Evolutionary conservation across 805 yeast species (phyloP).

Genomic region (Saccharomyces eubayanus): DNA sequence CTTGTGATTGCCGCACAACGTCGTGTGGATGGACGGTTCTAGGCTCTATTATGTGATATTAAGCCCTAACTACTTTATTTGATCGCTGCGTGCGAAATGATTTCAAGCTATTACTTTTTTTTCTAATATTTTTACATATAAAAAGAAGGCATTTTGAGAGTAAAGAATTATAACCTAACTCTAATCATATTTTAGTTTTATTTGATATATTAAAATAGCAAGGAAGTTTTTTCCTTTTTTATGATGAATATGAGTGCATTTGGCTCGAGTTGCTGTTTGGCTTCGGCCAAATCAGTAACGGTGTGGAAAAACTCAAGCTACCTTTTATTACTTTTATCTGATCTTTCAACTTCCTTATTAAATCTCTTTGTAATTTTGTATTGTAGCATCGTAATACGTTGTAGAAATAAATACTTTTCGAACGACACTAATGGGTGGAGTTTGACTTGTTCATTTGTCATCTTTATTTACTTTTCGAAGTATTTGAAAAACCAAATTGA

Average conservation of each 20-base stretch:
- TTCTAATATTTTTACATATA: background rate
- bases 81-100: background rate
- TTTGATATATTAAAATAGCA: conserved; percentile 6
- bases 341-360: conserved; percentile 16
- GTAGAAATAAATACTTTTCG: background rate
- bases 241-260: conserved; percentile 98
- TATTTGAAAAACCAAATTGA: background rate
- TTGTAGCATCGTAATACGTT: background rate
- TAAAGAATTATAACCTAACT: too few species aligned
- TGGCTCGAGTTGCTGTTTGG: conserved; percentile 80
- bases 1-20: background rate
- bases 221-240: conserved; percentile 30
- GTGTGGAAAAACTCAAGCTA: conserved; percentile 99
- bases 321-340: conserved; percentile 68
- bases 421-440: background rate
- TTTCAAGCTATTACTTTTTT: background rate
- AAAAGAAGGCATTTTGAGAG: background rate
- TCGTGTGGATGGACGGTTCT: background rate
- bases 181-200: too few species aligned
- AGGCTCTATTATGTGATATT: background rate
- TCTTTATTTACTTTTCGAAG: background rate
- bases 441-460: background rate
- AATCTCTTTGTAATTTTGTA: background rate
- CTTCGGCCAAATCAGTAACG: conserved; percentile 45
- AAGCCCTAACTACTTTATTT: background rate